phyloP scores from a whole-genome alignment of 805 yeast genomes.

The Starmerella ratchasimensis region DNA sequence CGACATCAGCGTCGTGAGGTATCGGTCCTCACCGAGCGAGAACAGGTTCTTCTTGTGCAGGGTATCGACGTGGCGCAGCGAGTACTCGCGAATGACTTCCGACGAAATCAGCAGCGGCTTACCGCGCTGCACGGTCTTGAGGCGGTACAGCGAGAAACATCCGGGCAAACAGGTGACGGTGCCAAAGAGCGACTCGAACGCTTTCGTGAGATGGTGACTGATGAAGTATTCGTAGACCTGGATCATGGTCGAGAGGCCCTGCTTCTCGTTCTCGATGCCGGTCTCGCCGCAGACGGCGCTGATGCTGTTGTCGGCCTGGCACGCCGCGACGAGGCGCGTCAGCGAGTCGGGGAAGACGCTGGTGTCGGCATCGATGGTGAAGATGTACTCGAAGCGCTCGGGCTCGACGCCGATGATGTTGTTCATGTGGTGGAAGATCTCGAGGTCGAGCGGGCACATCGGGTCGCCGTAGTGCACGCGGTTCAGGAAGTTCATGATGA shows the following conservation, averaged over 20 bases:
- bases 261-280: conserved; percentile 40
- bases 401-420: conserved; percentile 48
- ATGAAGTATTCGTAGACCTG: conserved; percentile 53
- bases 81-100: conserved; percentile 44
- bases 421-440: conserved; percentile 40
- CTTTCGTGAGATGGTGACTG: conserved; percentile 50
- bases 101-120: conserved; percentile 48
- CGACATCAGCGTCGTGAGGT: conserved; percentile 43
- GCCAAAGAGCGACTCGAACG: conserved; percentile 48
- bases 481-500: conserved; percentile 45
- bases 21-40: conserved; percentile 50
- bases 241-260: conserved; percentile 44
- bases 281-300: conserved; percentile 57
- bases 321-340: conserved; percentile 43
- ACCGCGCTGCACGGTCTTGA: conserved; percentile 34
- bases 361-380: conserved; percentile 57
- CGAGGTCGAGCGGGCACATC: conserved; percentile 46
- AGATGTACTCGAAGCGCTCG: conserved; percentile 41
- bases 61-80: conserved; percentile 43
- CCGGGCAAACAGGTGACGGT: conserved; percentile 56
- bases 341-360: conserved; percentile 39
- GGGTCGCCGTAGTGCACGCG: conserved; percentile 45
- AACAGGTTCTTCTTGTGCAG: conserved; percentile 48
- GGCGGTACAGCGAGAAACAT: conserved; percentile 46
- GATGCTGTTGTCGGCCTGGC: conserved; percentile 43